Evolutionary conservation across 441 rosid genomes (phyloP).

Genomic region (Gossypium lobatum): DNA sequence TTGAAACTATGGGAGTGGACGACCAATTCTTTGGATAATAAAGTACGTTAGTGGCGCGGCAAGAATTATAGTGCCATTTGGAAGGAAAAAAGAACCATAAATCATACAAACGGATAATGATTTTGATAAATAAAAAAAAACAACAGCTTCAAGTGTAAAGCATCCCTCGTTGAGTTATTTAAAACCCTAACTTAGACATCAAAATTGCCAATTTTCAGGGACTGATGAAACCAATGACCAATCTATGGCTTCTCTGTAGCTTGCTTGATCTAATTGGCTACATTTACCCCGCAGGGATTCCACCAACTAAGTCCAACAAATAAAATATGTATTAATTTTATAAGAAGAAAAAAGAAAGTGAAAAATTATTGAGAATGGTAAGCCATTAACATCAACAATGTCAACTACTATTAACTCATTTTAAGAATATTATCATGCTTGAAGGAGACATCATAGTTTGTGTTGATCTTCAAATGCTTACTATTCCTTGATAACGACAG

Average conservation of each 20-base stretch:
- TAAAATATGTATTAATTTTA: neutral
- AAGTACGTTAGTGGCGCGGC: neutral
- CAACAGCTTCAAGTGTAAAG: too few relatives aligned
- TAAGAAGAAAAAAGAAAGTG: too few relatives aligned
- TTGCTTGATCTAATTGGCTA: neutral
- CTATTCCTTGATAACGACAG: neutral
- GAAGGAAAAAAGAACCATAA: too few relatives aligned
- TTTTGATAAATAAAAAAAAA: neutral
- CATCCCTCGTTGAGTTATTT: too few relatives aligned
- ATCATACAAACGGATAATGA: neutral
- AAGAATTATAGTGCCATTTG: neutral
- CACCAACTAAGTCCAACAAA: neutral
- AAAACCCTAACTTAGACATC: neutral
- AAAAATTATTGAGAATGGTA: neutral
- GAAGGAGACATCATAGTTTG: neutral
- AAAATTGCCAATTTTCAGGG: neutral
- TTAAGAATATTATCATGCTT: neutral
- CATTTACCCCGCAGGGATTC: neutral
- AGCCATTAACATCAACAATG: slow-evolving; percentile 1
- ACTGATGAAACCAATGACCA: neutral
- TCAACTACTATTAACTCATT: neutral
- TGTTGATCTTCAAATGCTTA: neutral
- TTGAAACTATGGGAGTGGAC: neutral
- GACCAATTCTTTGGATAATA: neutral
- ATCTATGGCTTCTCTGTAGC: neutral